Conservation (phyloP, 2,329 filamentous ascomycete genomes). For the Lasiodiplodia citricola region DNA sequence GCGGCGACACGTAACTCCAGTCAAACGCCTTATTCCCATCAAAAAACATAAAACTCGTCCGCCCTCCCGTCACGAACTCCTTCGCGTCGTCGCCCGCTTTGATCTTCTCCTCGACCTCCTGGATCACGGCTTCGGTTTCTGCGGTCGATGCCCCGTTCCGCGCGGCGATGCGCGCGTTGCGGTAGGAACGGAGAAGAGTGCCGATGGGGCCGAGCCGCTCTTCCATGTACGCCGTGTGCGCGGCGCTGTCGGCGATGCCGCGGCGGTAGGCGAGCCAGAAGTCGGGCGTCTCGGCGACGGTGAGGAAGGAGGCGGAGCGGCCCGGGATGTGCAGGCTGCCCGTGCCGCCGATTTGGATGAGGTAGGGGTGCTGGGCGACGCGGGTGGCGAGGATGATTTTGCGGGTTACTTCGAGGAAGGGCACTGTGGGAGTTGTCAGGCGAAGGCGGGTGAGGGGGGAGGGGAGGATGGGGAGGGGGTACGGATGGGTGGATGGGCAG, state of each 20-base stretch:
- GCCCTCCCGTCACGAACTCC: constrained; percentile 41
- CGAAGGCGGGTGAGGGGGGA: background rate
- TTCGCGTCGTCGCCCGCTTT: constrained; percentile 34
- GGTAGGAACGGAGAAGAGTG: constrained; percentile 34
- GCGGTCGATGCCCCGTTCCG: constrained; percentile 28
- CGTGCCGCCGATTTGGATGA: constrained; percentile 44
- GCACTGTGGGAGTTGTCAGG: constrained; percentile 32
- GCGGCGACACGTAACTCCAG: constrained; percentile 43
- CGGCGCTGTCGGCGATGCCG: constrained; percentile 41
- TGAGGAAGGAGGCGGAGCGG: constrained; percentile 13
- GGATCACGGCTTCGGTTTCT: background rate
- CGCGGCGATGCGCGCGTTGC: constrained; percentile 36
- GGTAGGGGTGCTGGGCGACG: constrained; percentile 33
- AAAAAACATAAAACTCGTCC: constrained; percentile 45
- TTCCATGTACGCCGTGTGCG: constrained; percentile 43
- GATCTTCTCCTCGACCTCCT: constrained; percentile 31
- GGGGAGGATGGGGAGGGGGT: no score
- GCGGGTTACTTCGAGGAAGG: constrained; percentile 42
- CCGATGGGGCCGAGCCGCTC: constrained; percentile 41
- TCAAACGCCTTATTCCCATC: constrained; percentile 40
- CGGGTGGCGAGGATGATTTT: constrained; percentile 42
- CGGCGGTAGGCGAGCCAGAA: constrained; percentile 43
- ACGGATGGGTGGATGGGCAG: no score
- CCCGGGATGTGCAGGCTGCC: constrained; percentile 39
- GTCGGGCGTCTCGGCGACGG: constrained; percentile 40